Base-by-base conservation (phyloP, 768 basidiomycete species). In the Hericium coralloides region DNA sequence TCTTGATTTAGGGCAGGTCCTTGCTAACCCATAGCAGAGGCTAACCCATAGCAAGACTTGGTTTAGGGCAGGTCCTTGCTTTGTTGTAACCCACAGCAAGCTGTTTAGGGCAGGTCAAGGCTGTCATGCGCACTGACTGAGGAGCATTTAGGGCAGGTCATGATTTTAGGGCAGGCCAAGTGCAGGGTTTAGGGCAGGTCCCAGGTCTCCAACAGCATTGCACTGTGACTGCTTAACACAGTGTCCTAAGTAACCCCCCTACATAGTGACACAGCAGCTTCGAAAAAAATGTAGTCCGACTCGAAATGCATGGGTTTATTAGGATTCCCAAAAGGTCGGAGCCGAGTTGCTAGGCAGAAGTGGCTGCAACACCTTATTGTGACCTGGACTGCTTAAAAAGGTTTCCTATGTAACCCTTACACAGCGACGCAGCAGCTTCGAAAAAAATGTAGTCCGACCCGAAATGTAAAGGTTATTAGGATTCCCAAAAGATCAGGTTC, bases 401-500 rank as follows among this genome's bases (percentile, higher is more conserved):
- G 85, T 84, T 82, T 84, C 80, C 83, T 84, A 84, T 84, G 83
- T 83, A 84, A 84, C 83, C 83, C 82, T 83, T 83, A 83, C 82
- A 31, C 82, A 83, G 84, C 84, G 82, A 81, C 74, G 84, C 79
- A 76, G 84, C 82, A 84, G 83, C 84, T 85, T 85, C 82, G 79
- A 78, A 84, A 84, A 86, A 87, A 87, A 84, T 83, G 85, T 85
- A 86, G 85, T 85, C 82, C 86, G 26, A 31, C 26, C 9, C 26
- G 26, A 7, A 31, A 31, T 7, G 6, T 8, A 31, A 6, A 8
- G 26, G 26, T 31, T 5, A 31, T 31, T 31, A 31, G 26, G 26
- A 31, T 31, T 31, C 1, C 26, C 26, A 31, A 31, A 31, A 31
- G 2, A 7, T 31, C 26, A 8, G 26, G 9, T 87, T 85, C 84